Percentiles rank a stretch among this genome's conserved stretches.
phyloP scores from a whole-genome alignment of 2,329 filamentous ascomycete species.

The Endothia cerciana region DNA sequence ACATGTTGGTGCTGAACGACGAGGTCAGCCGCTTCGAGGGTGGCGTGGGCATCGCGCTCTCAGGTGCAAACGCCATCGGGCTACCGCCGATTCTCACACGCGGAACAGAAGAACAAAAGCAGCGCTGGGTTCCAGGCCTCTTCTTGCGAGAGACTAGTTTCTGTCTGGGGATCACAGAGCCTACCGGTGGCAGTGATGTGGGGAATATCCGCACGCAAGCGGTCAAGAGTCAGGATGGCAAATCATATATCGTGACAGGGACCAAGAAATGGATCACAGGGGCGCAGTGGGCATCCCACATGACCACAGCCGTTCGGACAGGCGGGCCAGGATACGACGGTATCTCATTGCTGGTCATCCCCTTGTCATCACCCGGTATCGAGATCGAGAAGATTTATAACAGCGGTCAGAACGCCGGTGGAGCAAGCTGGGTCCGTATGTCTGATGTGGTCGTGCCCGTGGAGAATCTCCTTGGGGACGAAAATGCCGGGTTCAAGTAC shows the following conservation, averaged over 20 bases:
- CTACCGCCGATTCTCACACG: slow-evolving; percentile 35
- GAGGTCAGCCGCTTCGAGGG: slow-evolving; percentile 49
- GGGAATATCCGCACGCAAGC: slow-evolving; percentile 65
- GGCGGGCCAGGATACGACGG: slow-evolving; percentile 55
- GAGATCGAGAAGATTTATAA: slow-evolving; percentile 55
- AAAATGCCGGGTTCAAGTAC: slow-evolving; percentile 55
- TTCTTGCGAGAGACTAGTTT: slow-evolving; percentile 52
- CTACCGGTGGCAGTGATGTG: slow-evolving; percentile 61
- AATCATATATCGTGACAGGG: slow-evolving; percentile 62
- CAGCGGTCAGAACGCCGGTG: slow-evolving; percentile 67
- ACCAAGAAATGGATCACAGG: slow-evolving; percentile 71
- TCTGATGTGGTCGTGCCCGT: slow-evolving; percentile 56
- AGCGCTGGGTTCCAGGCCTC: slow-evolving; percentile 44
- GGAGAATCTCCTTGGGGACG: slow-evolving; percentile 55
- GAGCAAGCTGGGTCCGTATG: slow-evolving; percentile 59
- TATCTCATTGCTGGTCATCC: slow-evolving; percentile 60
- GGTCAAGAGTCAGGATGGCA: slow-evolving; percentile 43
- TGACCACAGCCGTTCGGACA: slow-evolving; percentile 65
- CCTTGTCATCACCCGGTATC: slow-evolving; percentile 39
- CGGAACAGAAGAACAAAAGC: slow-evolving; percentile 35
- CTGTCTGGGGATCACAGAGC: slow-evolving; percentile 38
- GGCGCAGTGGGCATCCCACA: slow-evolving; percentile 62
- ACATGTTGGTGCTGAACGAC: slow-evolving; percentile 42
- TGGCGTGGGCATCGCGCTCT: slow-evolving; percentile 57
- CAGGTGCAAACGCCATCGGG: slow-evolving; percentile 58